Percentiles rank a stretch among this genome's conserved stretches.
These are phyloP conservation scores for Perkinsus marinus DNA, from an alignment of 169 alveolate species.

Conservation along the genomic window DNA sequence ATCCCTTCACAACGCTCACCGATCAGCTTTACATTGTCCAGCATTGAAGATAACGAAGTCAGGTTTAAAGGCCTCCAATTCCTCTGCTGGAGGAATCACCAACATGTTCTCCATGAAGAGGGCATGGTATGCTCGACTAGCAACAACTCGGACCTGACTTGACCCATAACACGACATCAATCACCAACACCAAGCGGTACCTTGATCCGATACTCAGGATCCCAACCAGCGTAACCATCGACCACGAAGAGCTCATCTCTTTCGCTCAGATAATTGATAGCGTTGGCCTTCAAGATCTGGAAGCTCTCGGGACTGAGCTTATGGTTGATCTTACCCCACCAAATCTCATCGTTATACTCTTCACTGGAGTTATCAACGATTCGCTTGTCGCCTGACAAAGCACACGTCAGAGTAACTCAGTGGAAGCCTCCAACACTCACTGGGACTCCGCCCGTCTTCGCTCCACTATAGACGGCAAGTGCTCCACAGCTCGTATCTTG, in stretches of 20 bases:
- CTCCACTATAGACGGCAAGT: slow-evolving; percentile 28
- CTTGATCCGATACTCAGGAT: slow-evolving; percentile 60
- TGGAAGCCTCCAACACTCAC: background rate
- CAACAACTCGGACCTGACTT: slow-evolving; percentile 31
- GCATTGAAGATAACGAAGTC: slow-evolving; percentile 76
- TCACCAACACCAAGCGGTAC: slow-evolving; percentile 3
- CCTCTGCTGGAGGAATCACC: slow-evolving; percentile 57
- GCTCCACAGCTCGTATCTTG: slow-evolving; percentile 59
- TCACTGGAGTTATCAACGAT: slow-evolving; percentile 58
- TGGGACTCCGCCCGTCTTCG: slow-evolving; percentile 70
- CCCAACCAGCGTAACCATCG: slow-evolving; percentile 89
- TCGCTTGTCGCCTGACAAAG: slow-evolving; percentile 49
- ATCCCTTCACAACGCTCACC: slow-evolving; percentile 24
- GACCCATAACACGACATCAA: background rate
- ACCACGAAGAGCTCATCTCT: slow-evolving; percentile 60
- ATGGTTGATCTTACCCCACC: slow-evolving; percentile 83
- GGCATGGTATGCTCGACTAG: slow-evolving; percentile 80
- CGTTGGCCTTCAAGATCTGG: slow-evolving; percentile 55
- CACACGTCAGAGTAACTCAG: background rate
- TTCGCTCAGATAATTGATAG: slow-evolving; percentile 63
- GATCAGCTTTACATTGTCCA: slow-evolving; percentile 30
- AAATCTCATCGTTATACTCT: slow-evolving; percentile 40
- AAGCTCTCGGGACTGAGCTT: slow-evolving; percentile 64
- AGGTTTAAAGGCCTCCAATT: slow-evolving; percentile 55
- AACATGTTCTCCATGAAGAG: slow-evolving; percentile 79